Base-by-base conservation (phyloP, 768 basidiomycete species). In the Tulasnella calospora region DNA sequence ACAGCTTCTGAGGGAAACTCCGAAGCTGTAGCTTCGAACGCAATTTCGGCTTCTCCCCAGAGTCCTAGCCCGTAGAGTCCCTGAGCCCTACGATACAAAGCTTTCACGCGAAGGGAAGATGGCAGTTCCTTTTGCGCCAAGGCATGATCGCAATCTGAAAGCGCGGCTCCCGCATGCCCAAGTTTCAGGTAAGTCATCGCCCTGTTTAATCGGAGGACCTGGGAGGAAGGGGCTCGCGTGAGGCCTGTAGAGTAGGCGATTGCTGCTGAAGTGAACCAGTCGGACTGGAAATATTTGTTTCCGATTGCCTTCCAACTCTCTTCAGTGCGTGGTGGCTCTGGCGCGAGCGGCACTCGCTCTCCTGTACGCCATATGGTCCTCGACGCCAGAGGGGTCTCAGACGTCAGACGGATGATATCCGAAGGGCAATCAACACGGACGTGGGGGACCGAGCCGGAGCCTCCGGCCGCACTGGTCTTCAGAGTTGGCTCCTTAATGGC, bases 141-240 rank as follows among this genome's bases (percentile, higher is more conserved):
- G 21, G 82, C 80, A 17, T 38, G 19, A 9, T 81, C 74, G 21
- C 82, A 82, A 77, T 85, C 84, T 21, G 71, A 51, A 10, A 80
- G 38, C 12, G 84, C 83, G 15, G 82, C 81, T 3, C 80, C 78
- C 73, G 80, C 82, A 47, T 80, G 83, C 3, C 77, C 78, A 7
- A 84, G 78, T 7, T 80, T 80, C 6, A 84, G 78, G 61, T 82
- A 83, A 0, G 81, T 79, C 57, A 83, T 81, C 2, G 84, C 76
- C 1, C 84, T 82, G 73, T 85, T 85, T 17, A 84, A 80, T 7
- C 77, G 82, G 7, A 84, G 78, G 8, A 80, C 67, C 19, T 70
- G n/a, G 7, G 80, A 76, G 30, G 77, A 46, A 21, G 81, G 81
- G 17, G 83, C 79, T 0, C 78, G 67, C 6, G 73, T 47, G 27